A percentile compares a stretch with the other conserved stretches of the same genome.
phyloP scores from a whole-genome alignment of 805 yeast genomes.

The Lipomyces oligophaga region DNA sequence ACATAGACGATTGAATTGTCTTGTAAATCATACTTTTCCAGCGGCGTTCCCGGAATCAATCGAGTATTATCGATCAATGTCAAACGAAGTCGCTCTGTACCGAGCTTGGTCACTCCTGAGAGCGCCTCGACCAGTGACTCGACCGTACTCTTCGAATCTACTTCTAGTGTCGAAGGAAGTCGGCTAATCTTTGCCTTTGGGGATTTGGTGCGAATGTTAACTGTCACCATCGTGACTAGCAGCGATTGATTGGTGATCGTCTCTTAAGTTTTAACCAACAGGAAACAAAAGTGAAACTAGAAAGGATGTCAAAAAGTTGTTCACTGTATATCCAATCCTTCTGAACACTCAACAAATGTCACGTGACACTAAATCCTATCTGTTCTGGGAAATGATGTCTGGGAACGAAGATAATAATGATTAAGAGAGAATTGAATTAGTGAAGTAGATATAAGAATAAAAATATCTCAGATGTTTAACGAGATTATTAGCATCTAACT shows the following conservation, averaged over 20 bases:
- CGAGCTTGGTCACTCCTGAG: constrained; percentile 45
- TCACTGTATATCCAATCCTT: too few relatives aligned
- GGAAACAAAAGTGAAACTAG: too few relatives aligned
- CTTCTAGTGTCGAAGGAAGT: constrained; percentile 34
- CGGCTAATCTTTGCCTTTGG: constrained; percentile 31
- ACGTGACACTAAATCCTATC: too few relatives aligned
- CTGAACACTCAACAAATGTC: too few relatives aligned
- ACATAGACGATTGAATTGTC: constrained; percentile 48
- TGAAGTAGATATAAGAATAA: too few relatives aligned
- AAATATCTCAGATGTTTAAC: too few relatives aligned
- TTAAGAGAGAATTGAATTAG: too few relatives aligned
- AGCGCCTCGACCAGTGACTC: constrained; percentile 45
- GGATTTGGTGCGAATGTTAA: constrained; percentile 26
- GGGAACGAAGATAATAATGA: too few relatives aligned
- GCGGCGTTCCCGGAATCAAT: constrained; percentile 9
- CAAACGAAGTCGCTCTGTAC: constrained; percentile 54
- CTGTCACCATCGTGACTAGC: constrained; percentile 17
- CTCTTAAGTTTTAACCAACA: too few relatives aligned
- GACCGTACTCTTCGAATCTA: constrained; percentile 41
- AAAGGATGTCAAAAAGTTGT: too few relatives aligned
- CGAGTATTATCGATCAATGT: constrained; percentile 37
- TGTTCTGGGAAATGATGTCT: too few relatives aligned
- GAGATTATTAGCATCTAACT: too few relatives aligned
- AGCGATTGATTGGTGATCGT: neutral
- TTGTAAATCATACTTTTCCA: constrained; percentile 28